phyloP scores from a whole-genome alignment of 116 monocot genomes.

The Papilionanthe hybrid region DNA sequence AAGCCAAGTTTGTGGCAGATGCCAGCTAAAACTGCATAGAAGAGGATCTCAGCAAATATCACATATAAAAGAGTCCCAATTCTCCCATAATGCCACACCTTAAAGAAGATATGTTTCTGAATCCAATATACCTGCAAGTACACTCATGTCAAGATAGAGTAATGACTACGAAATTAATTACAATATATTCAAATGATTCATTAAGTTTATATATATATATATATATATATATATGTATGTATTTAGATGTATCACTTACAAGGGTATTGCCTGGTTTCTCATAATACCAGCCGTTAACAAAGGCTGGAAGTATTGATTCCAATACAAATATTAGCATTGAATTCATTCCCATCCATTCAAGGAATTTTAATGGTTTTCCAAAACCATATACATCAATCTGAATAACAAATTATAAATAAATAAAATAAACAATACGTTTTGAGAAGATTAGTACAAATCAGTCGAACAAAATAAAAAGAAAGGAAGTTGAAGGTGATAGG shows the following conservation, averaged over 20 bases:
- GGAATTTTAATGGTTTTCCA: slow-evolving; percentile 40
- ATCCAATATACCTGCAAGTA: slow-evolving; percentile 47
- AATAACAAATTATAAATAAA: slow-evolving; percentile 2
- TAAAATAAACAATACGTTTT: too few relatives aligned
- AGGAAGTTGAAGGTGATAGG: not conserved
- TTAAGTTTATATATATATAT: not conserved
- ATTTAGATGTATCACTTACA: slow-evolving; percentile 18
- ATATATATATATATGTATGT: too few relatives aligned
- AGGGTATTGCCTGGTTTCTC: slow-evolving; percentile 38
- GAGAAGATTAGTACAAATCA: too few relatives aligned
- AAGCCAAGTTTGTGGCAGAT: slow-evolving; percentile 46
- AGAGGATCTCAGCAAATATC: slow-evolving; percentile 47
- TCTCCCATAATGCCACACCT: slow-evolving; percentile 49
- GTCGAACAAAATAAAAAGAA: too few relatives aligned
- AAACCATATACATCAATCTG: slow-evolving; percentile 53
- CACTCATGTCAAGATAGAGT: not conserved
- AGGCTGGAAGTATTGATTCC: slow-evolving; percentile 50
- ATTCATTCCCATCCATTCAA: slow-evolving; percentile 66
- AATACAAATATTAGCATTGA: slow-evolving; percentile 63
- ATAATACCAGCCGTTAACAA: slow-evolving; percentile 63
- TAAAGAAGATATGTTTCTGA: slow-evolving; percentile 38
- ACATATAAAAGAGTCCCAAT: slow-evolving; percentile 54
- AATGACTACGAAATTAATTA: not conserved
- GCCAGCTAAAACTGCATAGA: slow-evolving; percentile 49
- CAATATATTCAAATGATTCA: not conserved